Percentiles rank a stretch among this genome's conserved stretches.
Conservation (phyloP, 2,329 filamentous ascomycete species). For the Colletotrichum tropicale region DNA sequence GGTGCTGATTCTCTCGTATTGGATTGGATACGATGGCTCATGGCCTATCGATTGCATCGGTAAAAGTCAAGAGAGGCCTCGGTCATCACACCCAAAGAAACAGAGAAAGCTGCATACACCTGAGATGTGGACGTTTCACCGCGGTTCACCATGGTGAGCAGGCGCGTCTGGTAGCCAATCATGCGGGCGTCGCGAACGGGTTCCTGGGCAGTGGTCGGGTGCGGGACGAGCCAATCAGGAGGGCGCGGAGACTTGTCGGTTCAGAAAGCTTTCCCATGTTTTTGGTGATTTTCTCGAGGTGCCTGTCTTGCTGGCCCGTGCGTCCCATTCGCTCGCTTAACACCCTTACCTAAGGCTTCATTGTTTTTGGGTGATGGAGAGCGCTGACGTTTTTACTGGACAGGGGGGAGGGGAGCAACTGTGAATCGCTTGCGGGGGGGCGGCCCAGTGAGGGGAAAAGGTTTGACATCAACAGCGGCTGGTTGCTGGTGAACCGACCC, state of each 20-base stretch:
- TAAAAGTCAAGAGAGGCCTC: rapidly evolving
- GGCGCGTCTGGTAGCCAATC: background rate
- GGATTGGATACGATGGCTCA: too few relatives aligned
- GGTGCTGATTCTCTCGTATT: too few relatives aligned
- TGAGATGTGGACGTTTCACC: background rate
- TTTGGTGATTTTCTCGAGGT: background rate
- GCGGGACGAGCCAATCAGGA: background rate
- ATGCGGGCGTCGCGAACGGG: background rate
- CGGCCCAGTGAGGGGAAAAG: background rate
- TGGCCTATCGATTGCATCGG: rapidly evolving
- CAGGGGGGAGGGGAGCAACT: background rate
- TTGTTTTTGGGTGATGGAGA: background rate
- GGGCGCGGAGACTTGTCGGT: background rate
- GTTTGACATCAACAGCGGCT: conserved; percentile 1
- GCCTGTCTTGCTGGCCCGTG: background rate
- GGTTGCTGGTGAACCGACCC: conserved; percentile 19
- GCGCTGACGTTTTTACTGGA: conserved; percentile 14
- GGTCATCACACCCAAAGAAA: background rate
- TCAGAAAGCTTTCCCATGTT: background rate
- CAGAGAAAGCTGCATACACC: background rate
- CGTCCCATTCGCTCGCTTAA: background rate
- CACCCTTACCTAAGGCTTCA: background rate
- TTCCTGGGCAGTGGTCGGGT: background rate
- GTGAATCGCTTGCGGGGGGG: background rate
- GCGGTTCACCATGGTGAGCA: background rate